Evolutionary conservation across 2,329 filamentous ascomycete genomes (phyloP).

Genomic region (Colletotrichum aenigma): DNA sequence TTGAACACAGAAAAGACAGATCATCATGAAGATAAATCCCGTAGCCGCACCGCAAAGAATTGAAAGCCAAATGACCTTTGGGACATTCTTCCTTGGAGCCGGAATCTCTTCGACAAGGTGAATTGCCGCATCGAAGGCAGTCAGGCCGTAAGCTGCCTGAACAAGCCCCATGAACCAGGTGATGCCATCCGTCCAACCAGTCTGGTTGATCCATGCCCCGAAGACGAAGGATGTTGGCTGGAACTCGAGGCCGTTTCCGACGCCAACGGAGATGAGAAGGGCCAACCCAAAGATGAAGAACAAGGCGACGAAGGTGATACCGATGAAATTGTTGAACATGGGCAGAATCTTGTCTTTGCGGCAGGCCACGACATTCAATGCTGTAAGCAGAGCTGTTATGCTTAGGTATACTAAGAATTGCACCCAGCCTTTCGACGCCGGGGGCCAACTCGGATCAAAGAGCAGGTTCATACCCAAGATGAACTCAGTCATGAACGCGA

Average conservation of each 20-base stretch:
- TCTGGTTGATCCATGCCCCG: slow-evolving; percentile 53
- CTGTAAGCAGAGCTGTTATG: slow-evolving; percentile 50
- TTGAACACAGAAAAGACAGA: slow-evolving; percentile 57
- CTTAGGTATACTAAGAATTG: slow-evolving; percentile 60
- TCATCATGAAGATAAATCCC: slow-evolving; percentile 56
- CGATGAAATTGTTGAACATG: slow-evolving; percentile 61
- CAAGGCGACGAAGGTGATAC: slow-evolving; percentile 53
- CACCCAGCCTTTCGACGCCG: slow-evolving; percentile 50
- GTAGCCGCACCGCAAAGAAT: slow-evolving; percentile 51
- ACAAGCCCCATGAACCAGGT: slow-evolving; percentile 64
- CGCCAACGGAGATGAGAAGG: slow-evolving; percentile 56
- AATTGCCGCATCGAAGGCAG: slow-evolving; percentile 62
- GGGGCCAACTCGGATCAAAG: slow-evolving; percentile 52
- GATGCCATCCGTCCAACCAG: slow-evolving; percentile 58
- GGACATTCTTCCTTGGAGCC: slow-evolving; percentile 52
- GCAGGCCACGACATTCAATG: slow-evolving; percentile 56
- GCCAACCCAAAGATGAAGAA: slow-evolving; percentile 57
- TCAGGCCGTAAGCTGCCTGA: slow-evolving; percentile 60
- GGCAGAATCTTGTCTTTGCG: slow-evolving; percentile 51
- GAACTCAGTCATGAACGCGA: slow-evolving; percentile 63
- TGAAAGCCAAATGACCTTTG: slow-evolving; percentile 56
- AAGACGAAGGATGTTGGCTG: slow-evolving; percentile 58
- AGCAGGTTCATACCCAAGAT: slow-evolving; percentile 60
- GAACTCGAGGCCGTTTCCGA: slow-evolving; percentile 45
- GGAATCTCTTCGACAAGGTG: slow-evolving; percentile 65